A percentile compares a stretch with the other conserved stretches of the same genome.
Evolutionary conservation across 208 protist species (phyloP).

Genomic region (Trypanosoma scelopori): DNA sequence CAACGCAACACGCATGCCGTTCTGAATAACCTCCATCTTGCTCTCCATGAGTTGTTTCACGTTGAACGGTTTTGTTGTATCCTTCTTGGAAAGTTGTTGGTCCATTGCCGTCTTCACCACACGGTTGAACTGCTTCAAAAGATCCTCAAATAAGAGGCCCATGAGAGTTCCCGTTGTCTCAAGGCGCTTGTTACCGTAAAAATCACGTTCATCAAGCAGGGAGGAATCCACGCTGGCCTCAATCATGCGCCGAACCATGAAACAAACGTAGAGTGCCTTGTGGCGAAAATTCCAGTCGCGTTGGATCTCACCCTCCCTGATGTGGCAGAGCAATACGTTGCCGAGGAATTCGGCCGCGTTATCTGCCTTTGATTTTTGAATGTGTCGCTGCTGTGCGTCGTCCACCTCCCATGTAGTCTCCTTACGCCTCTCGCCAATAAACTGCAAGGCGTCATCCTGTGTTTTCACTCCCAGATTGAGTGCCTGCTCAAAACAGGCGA

Average conservation of each 20-base stretch:
- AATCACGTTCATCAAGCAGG: slow-evolving; percentile 98
- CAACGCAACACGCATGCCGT: slow-evolving; percentile 96
- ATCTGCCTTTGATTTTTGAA: slow-evolving; percentile 85
- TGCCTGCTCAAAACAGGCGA: slow-evolving; percentile 97
- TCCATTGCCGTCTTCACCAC: slow-evolving; percentile 94
- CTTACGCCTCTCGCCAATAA: slow-evolving; percentile 94
- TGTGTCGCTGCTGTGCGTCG: slow-evolving; percentile 61
- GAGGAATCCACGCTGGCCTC: slow-evolving; percentile 87
- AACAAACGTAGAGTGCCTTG: slow-evolving; percentile 97
- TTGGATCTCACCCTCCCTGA: slow-evolving; percentile 88
- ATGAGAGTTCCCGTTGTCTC: slow-evolving; percentile 98
- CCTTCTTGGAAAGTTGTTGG: slow-evolving; percentile 87
- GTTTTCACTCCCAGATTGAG: slow-evolving; percentile 74
- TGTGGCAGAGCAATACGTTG: slow-evolving; percentile 94
- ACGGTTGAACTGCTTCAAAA: slow-evolving; percentile 98
- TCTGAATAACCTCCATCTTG: slow-evolving; percentile 95
- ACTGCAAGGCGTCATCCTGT: slow-evolving; percentile 95
- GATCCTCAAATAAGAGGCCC: slow-evolving; percentile 98
- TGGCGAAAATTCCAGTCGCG: slow-evolving; percentile 96
- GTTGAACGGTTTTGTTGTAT: slow-evolving; percentile 90
- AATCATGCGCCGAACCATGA: slow-evolving; percentile 98
- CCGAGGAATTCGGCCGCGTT: slow-evolving; percentile 96
- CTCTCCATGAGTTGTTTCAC: slow-evolving; percentile 92
- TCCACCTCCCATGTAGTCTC: slow-evolving; percentile 74
- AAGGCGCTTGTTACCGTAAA: slow-evolving; percentile 99